phyloP scores from a whole-genome alignment of 441 rosid genomes.

The Jatropha podagrica region DNA sequence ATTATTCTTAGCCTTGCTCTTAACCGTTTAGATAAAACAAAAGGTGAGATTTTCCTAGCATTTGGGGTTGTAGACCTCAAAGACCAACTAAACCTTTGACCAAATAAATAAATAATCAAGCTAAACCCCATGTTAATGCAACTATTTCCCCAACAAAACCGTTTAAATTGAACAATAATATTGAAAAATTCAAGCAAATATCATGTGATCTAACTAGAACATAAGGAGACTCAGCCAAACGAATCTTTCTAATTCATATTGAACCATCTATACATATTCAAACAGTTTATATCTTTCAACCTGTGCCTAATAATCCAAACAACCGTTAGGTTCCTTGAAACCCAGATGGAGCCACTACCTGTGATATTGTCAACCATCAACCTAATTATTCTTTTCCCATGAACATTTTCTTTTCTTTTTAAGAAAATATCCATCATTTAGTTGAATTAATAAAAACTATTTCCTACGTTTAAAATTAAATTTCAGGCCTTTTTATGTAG shows the following conservation, averaged over 20 bases:
- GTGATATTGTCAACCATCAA: neutral
- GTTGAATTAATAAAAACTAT: too few relatives aligned
- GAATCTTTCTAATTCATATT: neutral
- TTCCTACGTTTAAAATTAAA: too few relatives aligned
- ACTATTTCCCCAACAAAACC: neutral
- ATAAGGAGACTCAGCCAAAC: neutral
- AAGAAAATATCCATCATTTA: too few relatives aligned
- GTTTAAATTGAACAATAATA: neutral
- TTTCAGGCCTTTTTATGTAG: too few relatives aligned
- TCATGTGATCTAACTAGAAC: neutral
- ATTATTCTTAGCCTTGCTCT: too few relatives aligned
- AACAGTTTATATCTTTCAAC: too few relatives aligned
- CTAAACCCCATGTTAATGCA: neutral
- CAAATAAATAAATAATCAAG: neutral
- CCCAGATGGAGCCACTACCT: neutral
- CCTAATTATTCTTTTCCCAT: neutral
- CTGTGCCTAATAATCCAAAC: neutral
- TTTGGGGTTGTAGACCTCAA: constrained; percentile 1
- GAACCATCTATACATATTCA: neutral
- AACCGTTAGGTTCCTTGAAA: neutral
- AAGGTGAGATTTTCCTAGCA: neutral
- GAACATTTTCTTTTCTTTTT: neutral
- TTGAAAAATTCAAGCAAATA: neutral
- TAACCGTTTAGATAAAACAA: too few relatives aligned
- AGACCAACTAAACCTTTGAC: constrained; percentile 3